Percentiles rank a stretch among this genome's conserved stretches.
phyloP scores from a whole-genome alignment of 345 rosid genomes.

The Pseudoturritis turrita region DNA sequence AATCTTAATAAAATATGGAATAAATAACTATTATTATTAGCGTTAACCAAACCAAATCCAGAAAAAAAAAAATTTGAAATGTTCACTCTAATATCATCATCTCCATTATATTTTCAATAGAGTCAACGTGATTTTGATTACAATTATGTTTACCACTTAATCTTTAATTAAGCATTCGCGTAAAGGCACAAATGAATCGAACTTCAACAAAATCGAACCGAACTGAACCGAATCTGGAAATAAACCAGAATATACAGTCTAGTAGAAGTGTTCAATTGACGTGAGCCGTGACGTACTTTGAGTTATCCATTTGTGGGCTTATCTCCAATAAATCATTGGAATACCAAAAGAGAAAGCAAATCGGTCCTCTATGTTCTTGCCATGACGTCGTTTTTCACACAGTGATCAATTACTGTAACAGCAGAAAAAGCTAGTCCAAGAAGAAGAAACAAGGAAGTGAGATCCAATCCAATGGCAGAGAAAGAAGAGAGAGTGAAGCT shows the following conservation, averaged over 20 bases:
- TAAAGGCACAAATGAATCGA: no score
- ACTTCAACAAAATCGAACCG: no score
- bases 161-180: no score
- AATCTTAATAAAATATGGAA: background rate
- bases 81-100: no score
- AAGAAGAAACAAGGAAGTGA: background rate
- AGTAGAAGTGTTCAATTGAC: background rate
- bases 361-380: background rate
- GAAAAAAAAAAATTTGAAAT: no score
- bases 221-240: no score
- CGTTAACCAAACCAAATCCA: no score
- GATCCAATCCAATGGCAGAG: background rate
- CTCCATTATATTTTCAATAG: no score
- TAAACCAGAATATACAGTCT: no score
- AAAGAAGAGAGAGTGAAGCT: constrained; percentile 35
- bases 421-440: background rate
- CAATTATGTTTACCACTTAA: no score
- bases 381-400: background rate
- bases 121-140: no score
- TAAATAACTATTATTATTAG: background rate
- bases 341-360: background rate
- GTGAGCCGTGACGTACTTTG: background rate
- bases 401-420: background rate
- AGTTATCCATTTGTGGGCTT: background rate
- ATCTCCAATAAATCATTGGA: background rate